Percentiles rank a stretch among this genome's conserved stretches.
phyloP scores from a whole-genome alignment of 352 stramenopile genomes.

The Thalassiosira allenii region DNA sequence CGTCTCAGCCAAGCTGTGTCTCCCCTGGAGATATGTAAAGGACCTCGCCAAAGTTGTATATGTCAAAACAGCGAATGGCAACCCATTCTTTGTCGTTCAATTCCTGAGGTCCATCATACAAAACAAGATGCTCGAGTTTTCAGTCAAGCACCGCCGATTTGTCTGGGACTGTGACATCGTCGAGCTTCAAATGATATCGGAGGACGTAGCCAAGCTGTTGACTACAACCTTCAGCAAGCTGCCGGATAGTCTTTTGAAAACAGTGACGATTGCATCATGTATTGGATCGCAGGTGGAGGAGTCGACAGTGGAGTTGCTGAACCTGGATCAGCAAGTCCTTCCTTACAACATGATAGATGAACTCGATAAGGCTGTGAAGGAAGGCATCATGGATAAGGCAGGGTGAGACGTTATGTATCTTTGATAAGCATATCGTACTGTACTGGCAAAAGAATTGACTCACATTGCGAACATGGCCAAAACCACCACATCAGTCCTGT shows the following conservation, averaged over 20 bases:
- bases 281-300: constrained; percentile 17
- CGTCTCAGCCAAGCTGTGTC: constrained; percentile 30
- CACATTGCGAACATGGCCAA: no score
- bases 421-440: no score
- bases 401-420: no score
- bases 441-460: no score
- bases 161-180: constrained; percentile 31
- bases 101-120: constrained; percentile 27
- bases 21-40: constrained; percentile 22
- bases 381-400: constrained; percentile 29
- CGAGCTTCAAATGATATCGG: constrained; percentile 11
- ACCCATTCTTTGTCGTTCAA: constrained; percentile 36
- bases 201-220: constrained; percentile 22
- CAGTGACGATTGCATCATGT: neutral
- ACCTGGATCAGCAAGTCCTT: constrained; percentile 21
- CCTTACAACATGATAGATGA: constrained; percentile 21
- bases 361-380: constrained; percentile 9
- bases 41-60: constrained; percentile 18
- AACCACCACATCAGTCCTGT: no score
- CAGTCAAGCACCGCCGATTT: constrained; percentile 7
- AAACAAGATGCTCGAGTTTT: constrained; percentile 30
- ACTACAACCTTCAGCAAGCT: constrained; percentile 1
- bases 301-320: constrained; percentile 22
- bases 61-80: constrained; percentile 9
- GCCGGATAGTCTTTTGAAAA: neutral